A percentile compares a stretch with the other conserved stretches of the same genome.
Conservation (phyloP, 2,329 filamentous ascomycete species). For the Apiospora marii region DNA sequence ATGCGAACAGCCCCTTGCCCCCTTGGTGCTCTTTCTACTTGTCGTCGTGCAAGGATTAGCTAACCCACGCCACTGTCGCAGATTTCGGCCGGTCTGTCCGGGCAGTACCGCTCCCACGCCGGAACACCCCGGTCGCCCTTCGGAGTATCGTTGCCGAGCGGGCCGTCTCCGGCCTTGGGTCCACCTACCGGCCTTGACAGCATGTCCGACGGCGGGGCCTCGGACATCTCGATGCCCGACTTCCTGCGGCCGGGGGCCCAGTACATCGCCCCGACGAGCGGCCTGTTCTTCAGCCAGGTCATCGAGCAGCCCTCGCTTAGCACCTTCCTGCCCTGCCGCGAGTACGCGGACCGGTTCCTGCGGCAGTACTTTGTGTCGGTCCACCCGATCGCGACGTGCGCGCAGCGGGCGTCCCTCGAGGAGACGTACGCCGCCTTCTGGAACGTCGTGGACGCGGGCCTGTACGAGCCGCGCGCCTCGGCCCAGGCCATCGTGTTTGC, state of each 20-base stretch:
- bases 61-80: not conserved
- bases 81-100: slow-evolving; percentile 39
- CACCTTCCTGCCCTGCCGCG: slow-evolving; percentile 66
- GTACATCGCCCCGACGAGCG: slow-evolving; percentile 73
- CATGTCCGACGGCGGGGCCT: slow-evolving; percentile 33
- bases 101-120: slow-evolving; percentile 32
- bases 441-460: slow-evolving; percentile 62
- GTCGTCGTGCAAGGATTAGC: slow-evolving; percentile 2
- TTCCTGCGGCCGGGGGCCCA: slow-evolving; percentile 71
- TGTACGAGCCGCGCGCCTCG: slow-evolving; percentile 67
- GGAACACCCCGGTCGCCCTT: slow-evolving; percentile 29
- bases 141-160: slow-evolving; percentile 28
- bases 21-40: not conserved
- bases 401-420: slow-evolving; percentile 74
- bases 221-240: slow-evolving; percentile 48
- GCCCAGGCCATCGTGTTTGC: slow-evolving; percentile 75
- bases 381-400: slow-evolving; percentile 71
- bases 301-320: slow-evolving; percentile 59
- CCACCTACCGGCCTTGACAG: slow-evolving; percentile 36
- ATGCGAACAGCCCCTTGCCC: not conserved
- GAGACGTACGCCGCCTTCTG: slow-evolving; percentile 71
- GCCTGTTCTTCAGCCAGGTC: slow-evolving; percentile 69
- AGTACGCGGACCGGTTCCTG: slow-evolving; percentile 67
- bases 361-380: slow-evolving; percentile 73
- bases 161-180: slow-evolving; percentile 32